Percentiles rank a stretch among this genome's conserved stretches.
Conservation (phyloP, 805 yeast species). For the Wickerhamiella parazyma region DNA sequence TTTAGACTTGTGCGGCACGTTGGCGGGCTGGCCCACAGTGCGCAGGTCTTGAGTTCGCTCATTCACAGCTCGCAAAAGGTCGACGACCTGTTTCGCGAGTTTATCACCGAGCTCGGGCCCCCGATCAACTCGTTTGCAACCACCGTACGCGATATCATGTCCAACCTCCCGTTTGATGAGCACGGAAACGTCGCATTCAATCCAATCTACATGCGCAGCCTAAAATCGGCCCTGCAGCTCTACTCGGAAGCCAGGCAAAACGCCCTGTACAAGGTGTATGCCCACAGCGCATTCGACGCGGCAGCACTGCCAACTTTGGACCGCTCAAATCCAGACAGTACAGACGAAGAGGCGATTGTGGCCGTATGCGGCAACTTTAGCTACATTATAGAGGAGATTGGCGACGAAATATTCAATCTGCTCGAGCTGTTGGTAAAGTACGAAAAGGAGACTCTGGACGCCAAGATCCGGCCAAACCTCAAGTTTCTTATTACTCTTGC, state of each 20-base stretch:
- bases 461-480: background rate
- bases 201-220: slow-evolving; percentile 29
- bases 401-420: slow-evolving; percentile 41
- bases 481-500: background rate
- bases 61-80: slow-evolving; percentile 25
- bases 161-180: slow-evolving; percentile 42
- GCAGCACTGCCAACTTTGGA: slow-evolving; percentile 24
- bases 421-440: slow-evolving; percentile 34
- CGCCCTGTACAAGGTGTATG: slow-evolving; percentile 46
- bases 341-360: slow-evolving; percentile 67
- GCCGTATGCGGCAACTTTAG: slow-evolving; percentile 77
- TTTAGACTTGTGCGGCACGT: slow-evolving; percentile 41
- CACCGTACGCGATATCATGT: slow-evolving; percentile 44
- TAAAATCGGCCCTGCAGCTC: slow-evolving; percentile 38
- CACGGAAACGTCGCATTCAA: slow-evolving; percentile 28
- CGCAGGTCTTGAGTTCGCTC: slow-evolving; percentile 50
- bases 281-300: slow-evolving; percentile 21
- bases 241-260: slow-evolving; percentile 43
- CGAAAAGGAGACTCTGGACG: slow-evolving; percentile 6
- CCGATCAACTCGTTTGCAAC: slow-evolving; percentile 52
- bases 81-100: slow-evolving; percentile 45
- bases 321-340: slow-evolving; percentile 21
- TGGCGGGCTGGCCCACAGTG: slow-evolving; percentile 55
- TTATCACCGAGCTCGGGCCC: slow-evolving; percentile 58
- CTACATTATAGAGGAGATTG: slow-evolving; percentile 46